Conservation (phyloP, 2,329 filamentous ascomycete species). For the Epichloe bromicola region DNA sequence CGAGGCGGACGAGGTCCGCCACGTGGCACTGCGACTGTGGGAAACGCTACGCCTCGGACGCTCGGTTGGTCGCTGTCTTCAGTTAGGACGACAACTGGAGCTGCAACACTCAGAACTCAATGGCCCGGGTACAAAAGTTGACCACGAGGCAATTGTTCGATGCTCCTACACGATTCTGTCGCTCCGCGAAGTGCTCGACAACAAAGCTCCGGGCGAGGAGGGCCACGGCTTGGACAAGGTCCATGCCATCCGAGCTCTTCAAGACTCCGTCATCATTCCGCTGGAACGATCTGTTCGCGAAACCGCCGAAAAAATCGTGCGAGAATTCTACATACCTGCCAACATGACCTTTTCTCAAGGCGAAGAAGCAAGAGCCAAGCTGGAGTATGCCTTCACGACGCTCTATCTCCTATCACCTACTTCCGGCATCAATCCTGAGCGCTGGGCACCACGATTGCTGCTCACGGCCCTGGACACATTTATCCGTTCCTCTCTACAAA, state of each 20-base stretch:
- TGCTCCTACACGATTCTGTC: slow-evolving; percentile 69
- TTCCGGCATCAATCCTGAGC: slow-evolving; percentile 36
- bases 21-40: slow-evolving; percentile 67
- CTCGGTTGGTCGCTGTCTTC: slow-evolving; percentile 64
- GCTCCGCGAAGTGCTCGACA: slow-evolving; percentile 58
- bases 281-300: slow-evolving; percentile 62
- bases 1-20: slow-evolving; percentile 68
- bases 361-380: slow-evolving; percentile 63
- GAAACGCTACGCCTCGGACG: slow-evolving; percentile 66
- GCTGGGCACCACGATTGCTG: slow-evolving; percentile 55
- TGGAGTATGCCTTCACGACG: slow-evolving; percentile 60
- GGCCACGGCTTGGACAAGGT: slow-evolving; percentile 65
- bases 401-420: slow-evolving; percentile 73
- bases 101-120: slow-evolving; percentile 61
- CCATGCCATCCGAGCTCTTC: slow-evolving; percentile 56
- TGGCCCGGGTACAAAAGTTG: slow-evolving; percentile 41
- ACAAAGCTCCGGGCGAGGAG: slow-evolving; percentile 56
- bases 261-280: slow-evolving; percentile 55
- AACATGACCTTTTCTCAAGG: slow-evolving; percentile 47
- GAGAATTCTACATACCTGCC: slow-evolving; percentile 62
- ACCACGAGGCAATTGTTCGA: slow-evolving; percentile 67
- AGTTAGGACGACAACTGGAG: slow-evolving; percentile 75
- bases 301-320: slow-evolving; percentile 64
- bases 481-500: slow-evolving; percentile 67
- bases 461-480: slow-evolving; percentile 69